phyloP scores from a whole-genome alignment of 2,329 filamentous ascomycete genomes.

The Blumeria hordei region DNA sequence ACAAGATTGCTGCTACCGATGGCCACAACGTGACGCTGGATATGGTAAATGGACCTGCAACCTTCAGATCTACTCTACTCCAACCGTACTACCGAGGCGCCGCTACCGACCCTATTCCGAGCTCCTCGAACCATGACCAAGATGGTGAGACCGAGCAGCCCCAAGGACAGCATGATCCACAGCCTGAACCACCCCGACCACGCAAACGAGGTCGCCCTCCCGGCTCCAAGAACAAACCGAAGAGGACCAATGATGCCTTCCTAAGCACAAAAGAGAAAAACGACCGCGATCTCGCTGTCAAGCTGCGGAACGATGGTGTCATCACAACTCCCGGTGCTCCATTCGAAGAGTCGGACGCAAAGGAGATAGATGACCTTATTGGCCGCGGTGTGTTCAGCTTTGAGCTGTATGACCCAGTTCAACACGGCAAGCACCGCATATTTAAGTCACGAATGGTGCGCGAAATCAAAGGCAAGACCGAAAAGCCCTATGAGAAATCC shows the following conservation, averaged over 20 bases:
- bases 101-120: not conserved
- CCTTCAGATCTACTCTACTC: slow-evolving; percentile 1
- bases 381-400: not conserved
- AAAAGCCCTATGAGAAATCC: slow-evolving; percentile 1
- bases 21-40: not conserved
- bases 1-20: not conserved
- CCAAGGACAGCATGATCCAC: not conserved
- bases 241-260: not conserved
- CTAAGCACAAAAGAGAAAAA: not conserved
- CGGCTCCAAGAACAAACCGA: not conserved
- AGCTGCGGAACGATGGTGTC: not conserved
- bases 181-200: not conserved
- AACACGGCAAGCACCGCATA: not conserved
- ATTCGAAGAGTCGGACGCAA: not conserved
- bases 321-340: not conserved
- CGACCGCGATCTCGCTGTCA: not conserved
- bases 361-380: not conserved
- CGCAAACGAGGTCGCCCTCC: not conserved
- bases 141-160: not conserved
- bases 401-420: not conserved
- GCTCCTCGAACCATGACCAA: not conserved
- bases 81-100: not conserved
- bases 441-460: not conserved
- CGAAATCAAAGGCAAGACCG: not conserved
- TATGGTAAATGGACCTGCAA: not conserved